Conservation (phyloP, 2,329 filamentous ascomycete genomes). For the Apiospora hydei region DNA sequence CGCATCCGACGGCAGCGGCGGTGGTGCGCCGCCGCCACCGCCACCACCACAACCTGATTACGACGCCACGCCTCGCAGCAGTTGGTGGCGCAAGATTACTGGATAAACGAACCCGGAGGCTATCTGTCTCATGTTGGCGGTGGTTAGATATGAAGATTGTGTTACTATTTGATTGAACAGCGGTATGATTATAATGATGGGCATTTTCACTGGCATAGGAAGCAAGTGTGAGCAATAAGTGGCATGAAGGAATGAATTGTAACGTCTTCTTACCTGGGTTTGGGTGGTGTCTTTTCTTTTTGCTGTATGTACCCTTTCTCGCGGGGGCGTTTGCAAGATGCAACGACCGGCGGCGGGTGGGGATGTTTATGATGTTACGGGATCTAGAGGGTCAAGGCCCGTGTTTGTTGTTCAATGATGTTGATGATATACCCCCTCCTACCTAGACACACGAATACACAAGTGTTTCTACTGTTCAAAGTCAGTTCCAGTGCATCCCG, state of each 20-base stretch:
- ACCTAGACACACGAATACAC: slow-evolving; percentile 3
- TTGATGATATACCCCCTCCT: slow-evolving; percentile 13
- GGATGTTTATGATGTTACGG: slow-evolving; percentile 3
- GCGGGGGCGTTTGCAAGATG: slow-evolving; percentile 9
- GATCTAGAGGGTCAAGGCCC: not conserved
- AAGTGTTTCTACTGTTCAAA: not conserved
- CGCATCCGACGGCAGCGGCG: slow-evolving; percentile 42
- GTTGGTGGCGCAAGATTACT: slow-evolving; percentile 67
- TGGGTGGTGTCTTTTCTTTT: not conserved
- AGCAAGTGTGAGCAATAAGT: not conserved
- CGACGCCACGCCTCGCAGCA: slow-evolving; percentile 58
- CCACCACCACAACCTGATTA: slow-evolving; percentile 51
- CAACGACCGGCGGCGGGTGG: not conserved
- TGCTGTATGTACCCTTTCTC: not conserved
- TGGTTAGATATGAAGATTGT: not conserved
- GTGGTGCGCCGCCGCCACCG: slow-evolving; percentile 49
- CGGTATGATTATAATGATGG: slow-evolving; percentile 11
- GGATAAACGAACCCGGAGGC: slow-evolving; percentile 33
- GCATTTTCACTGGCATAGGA: not conserved
- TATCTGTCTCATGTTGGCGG: not conserved
- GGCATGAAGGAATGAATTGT: slow-evolving; percentile 1
- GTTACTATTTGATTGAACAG: not conserved
- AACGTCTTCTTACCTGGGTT: slow-evolving; percentile 1
- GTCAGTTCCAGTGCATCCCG: not conserved
- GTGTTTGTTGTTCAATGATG: slow-evolving; percentile 14